A percentile compares a stretch with the other conserved stretches of the same genome.
Evolutionary conservation across 78 protist species (phyloP).

Genomic region (Bodo saltans): DNA sequence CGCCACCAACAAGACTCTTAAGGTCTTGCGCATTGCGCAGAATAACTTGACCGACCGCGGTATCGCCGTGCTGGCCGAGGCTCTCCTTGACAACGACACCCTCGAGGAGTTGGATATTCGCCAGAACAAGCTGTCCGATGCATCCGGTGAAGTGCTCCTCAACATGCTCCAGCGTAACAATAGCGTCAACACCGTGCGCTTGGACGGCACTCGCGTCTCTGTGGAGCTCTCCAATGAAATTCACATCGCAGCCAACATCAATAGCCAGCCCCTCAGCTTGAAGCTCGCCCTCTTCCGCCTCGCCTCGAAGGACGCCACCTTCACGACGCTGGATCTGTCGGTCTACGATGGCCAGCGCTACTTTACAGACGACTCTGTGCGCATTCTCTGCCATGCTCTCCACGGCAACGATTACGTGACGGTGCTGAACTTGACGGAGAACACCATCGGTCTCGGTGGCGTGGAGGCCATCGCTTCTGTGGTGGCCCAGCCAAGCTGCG

Average conservation of each 20-base stretch:
- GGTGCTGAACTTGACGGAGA: neutral
- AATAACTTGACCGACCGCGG: neutral
- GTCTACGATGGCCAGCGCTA: neutral
- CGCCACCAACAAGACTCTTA: neutral
- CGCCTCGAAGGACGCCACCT: neutral
- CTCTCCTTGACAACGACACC: neutral
- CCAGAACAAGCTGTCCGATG: neutral
- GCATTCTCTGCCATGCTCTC: constrained; percentile 10
- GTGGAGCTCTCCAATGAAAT: neutral
- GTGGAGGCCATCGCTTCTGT: constrained; percentile 3
- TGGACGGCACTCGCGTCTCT: neutral
- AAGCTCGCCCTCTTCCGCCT: constrained; percentile 1
- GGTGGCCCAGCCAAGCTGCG: neutral
- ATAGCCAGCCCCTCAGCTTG: constrained; percentile 6
- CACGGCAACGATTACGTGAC: neutral
- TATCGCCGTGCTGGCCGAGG: neutral
- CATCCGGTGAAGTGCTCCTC: neutral
- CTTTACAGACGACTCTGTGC: constrained; percentile 13
- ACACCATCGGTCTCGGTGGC: constrained; percentile 17
- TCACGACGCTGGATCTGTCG: neutral
- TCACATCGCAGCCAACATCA: neutral
- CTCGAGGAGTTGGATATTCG: constrained; percentile 15
- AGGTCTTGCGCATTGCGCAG: neutral
- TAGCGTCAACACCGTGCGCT: neutral
- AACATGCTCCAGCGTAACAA: neutral